These are phyloP conservation scores for Colletotrichum sidae DNA, from an alignment of 2,329 filamentous ascomycete species.

Conservation along the genomic window DNA sequence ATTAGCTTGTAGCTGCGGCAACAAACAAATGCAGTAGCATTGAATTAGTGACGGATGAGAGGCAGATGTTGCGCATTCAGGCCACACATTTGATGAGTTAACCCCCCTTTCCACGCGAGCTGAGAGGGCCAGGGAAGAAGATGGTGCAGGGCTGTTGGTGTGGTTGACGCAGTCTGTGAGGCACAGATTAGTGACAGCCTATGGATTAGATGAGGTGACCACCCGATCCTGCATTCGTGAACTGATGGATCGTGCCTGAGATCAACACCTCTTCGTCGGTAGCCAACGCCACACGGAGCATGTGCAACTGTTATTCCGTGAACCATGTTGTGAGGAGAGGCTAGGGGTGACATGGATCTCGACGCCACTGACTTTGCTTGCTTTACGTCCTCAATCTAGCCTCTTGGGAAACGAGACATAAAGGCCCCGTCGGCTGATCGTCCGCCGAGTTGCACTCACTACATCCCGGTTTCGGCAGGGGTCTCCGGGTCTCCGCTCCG, in stretches of 20 bases:
- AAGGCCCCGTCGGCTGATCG: too few species aligned
- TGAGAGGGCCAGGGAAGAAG: not conserved
- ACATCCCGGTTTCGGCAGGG: not conserved
- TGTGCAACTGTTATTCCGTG: constrained; percentile 11
- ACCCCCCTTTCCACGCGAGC: not conserved
- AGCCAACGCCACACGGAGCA: constrained; percentile 18
- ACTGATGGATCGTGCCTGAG: not conserved
- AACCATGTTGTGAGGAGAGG: constrained; percentile 1
- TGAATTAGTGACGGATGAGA: too few species aligned
- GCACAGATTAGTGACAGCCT: not conserved
- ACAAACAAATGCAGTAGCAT: fast-evolving
- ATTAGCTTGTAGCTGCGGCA: too few species aligned
- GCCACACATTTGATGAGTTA: not conserved
- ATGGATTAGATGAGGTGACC: not conserved
- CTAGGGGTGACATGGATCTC: not conserved
- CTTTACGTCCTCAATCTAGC: not conserved
- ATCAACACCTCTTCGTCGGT: too few species aligned
- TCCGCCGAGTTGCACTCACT: too few species aligned
- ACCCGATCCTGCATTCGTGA: not conserved
- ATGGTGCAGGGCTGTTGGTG: not conserved
- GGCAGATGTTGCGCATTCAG: too few species aligned
- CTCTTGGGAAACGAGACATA: not conserved
- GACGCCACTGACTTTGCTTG: too few species aligned
- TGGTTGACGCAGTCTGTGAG: not conserved
- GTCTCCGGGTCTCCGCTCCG: not conserved